These are phyloP conservation scores for Caryopteris hybrid DNA, from an alignment of 305 asterid genomes.

Conservation along the genomic window DNA sequence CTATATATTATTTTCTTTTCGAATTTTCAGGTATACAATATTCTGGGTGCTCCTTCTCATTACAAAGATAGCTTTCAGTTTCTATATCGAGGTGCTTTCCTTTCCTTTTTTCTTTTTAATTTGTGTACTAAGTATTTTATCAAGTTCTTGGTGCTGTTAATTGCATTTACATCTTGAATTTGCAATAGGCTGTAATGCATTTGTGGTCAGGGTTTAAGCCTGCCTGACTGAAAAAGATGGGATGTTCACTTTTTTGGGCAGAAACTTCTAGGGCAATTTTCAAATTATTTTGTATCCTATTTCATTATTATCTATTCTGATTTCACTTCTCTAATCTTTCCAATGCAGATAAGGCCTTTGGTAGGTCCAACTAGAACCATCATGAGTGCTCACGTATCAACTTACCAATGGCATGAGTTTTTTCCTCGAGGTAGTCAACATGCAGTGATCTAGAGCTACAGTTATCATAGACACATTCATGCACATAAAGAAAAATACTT, in stretches of 20 bases:
- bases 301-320: constrained; percentile 6
- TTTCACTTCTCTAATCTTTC: constrained; percentile 18
- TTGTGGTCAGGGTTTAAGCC: constrained; percentile 1
- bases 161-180: neutral
- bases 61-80: constrained; percentile 94
- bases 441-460: neutral
- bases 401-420: constrained; percentile 93
- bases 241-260: neutral
- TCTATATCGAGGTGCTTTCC: constrained; percentile 67
- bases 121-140: neutral
- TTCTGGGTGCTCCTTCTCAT: constrained; percentile 94
- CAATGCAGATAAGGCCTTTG: constrained; percentile 80
- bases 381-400: constrained; percentile 64
- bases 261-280: constrained; percentile 2
- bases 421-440: constrained; percentile 75
- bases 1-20: constrained; percentile 2
- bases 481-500: neutral
- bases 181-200: constrained; percentile 3
- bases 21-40: constrained; percentile 73
- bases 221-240: neutral
- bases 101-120: constrained; percentile 15
- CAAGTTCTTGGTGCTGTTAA: neutral
- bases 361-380: constrained; percentile 81
- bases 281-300: neutral
- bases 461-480: neutral